Percentiles rank a stretch among this genome's conserved stretches.
Evolutionary conservation across 768 basidiomycete genomes (phyloP).

Genomic region (Lactarius sp.): DNA sequence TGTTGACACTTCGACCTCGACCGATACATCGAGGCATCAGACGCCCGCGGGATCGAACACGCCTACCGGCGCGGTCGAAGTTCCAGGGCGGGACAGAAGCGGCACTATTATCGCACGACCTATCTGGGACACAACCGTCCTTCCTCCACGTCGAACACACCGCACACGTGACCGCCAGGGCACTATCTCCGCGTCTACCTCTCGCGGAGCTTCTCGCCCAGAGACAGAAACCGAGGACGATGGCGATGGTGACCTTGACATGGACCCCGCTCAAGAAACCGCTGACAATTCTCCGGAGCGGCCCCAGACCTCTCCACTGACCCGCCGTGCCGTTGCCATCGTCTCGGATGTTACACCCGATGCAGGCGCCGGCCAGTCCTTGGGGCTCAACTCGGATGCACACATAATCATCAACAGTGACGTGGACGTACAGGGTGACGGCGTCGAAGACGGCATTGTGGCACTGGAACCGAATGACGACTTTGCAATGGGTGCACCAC

Average conservation of each 20-base stretch:
- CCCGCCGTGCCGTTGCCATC: constrained; percentile 45
- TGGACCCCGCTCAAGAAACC: constrained; percentile 32
- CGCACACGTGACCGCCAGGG: constrained; percentile 29
- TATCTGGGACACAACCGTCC: constrained; percentile 45
- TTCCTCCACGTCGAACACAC: constrained; percentile 28
- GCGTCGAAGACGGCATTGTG: constrained; percentile 73
- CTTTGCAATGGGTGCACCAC: constrained; percentile 86
- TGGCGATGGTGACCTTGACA: constrained; percentile 56
- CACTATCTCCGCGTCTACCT: constrained; percentile 25
- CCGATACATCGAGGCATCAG: constrained; percentile 54
- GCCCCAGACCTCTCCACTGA: constrained; percentile 31
- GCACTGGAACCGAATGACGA: constrained; percentile 79
- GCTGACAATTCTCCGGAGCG: constrained; percentile 28
- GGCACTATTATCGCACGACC: constrained; percentile 70
- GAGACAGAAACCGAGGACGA: constrained; percentile 81
- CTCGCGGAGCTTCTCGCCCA: constrained; percentile 47
- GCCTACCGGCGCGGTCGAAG: constrained; percentile 56
- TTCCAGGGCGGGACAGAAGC: constrained; percentile 62
- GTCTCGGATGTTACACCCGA: constrained; percentile 36
- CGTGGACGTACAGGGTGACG: constrained; percentile 41
- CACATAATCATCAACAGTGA: constrained; percentile 51
- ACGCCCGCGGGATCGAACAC: constrained; percentile 58
- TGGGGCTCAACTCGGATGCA: constrained; percentile 43
- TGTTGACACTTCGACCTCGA: constrained; percentile 56
- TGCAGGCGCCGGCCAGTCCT: constrained; percentile 32